Conservation (phyloP, 1,284 basidiomycete genomes). For the Malassezia nana region DNA sequence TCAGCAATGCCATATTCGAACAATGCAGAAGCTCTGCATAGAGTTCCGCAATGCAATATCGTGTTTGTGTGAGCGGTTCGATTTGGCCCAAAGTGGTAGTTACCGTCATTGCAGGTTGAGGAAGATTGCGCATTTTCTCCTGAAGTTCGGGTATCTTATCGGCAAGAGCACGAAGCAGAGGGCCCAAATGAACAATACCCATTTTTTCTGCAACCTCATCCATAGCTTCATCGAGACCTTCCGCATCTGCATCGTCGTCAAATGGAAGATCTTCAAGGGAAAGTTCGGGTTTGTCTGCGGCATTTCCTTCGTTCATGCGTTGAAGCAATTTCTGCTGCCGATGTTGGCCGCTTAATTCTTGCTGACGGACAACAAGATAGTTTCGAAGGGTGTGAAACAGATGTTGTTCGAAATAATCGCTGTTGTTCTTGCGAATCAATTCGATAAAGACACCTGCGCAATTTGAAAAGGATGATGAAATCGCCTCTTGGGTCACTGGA, state of each 20-base stretch:
- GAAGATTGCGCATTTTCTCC: constrained; percentile 61
- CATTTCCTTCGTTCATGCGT: background rate
- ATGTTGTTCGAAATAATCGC: constrained; percentile 96
- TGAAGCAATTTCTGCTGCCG: constrained; percentile 12
- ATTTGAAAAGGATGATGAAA: constrained; percentile 77
- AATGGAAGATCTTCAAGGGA: constrained; percentile 10
- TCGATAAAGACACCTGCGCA: constrained; percentile 87
- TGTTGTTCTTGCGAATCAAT: constrained; percentile 95
- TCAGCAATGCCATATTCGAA: constrained; percentile 93
- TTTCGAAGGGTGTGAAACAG: constrained; percentile 91
- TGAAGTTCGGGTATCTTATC: constrained; percentile 65
- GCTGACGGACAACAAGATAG: constrained; percentile 74
- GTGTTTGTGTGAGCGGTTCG: constrained; percentile 78
- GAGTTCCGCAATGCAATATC: constrained; percentile 92
- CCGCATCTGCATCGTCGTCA: constrained; percentile 40
- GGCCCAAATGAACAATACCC: constrained; percentile 86
- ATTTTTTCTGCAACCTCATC: constrained; percentile 75
- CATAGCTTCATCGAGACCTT: constrained; percentile 65
- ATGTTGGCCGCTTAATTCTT: constrained; percentile 52
- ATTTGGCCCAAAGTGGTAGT: constrained; percentile 48
- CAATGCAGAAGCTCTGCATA: constrained; percentile 94
- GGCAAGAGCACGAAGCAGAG: constrained; percentile 68
- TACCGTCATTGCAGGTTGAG: constrained; percentile 59
- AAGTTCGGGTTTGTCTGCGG: constrained; percentile 18
- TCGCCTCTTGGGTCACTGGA: constrained; percentile 55